phyloP scores from a whole-genome alignment of 1,284 basidiomycete genomes.

The Ceratobasidium papillatum region DNA sequence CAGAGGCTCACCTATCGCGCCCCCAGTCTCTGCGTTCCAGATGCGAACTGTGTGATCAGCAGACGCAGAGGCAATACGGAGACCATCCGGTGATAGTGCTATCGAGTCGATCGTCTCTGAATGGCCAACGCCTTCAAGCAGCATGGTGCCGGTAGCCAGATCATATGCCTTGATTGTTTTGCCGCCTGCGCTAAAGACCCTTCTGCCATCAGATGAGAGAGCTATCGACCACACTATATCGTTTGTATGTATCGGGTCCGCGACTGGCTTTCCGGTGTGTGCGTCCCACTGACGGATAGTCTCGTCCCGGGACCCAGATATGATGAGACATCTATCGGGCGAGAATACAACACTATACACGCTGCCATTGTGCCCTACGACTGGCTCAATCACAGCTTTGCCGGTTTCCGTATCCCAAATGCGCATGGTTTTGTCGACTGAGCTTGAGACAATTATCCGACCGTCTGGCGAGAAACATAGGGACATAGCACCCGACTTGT shows the following conservation, averaged over 20 bases:
- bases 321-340: not conserved
- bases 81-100: constrained; percentile 12
- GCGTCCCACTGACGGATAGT: not conserved
- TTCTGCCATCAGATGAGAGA: constrained; percentile 34
- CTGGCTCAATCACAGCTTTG: not conserved
- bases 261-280: not conserved
- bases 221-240: not conserved
- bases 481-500: too few relatives aligned
- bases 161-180: constrained; percentile 36
- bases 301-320: not conserved
- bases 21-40: too few relatives aligned
- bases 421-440: not conserved
- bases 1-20: too few relatives aligned
- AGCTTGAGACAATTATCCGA: not conserved
- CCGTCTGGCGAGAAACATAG: not conserved
- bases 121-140: constrained; percentile 43
- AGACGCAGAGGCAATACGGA: not conserved
- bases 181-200: constrained; percentile 33
- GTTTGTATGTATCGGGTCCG: not conserved
- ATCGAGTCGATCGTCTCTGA: constrained; percentile 1
- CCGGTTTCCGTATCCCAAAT: not conserved
- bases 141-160: constrained; percentile 10
- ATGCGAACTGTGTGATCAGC: too few relatives aligned
- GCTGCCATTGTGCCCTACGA: not conserved
- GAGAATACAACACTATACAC: not conserved